Percentiles rank a stretch among this genome's conserved stretches.
Conservation (phyloP, 805 yeast genomes). For the Candida boidinii region DNA sequence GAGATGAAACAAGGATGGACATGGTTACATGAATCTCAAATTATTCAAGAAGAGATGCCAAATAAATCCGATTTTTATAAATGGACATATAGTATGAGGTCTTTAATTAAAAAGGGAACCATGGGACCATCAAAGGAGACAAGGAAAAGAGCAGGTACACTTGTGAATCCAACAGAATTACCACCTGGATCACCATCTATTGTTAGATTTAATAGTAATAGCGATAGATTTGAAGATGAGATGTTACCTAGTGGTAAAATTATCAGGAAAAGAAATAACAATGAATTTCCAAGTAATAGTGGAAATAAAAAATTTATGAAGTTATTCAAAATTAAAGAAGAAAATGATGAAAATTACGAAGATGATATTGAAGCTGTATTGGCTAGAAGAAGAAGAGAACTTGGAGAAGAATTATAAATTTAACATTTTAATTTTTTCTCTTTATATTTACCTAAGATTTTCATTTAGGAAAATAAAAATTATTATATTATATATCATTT, state of each 20-base stretch:
- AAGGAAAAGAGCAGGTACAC: constrained; percentile 41
- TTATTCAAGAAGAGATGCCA: constrained; percentile 17
- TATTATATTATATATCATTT: too few relatives aligned
- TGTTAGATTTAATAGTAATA: constrained; percentile 22
- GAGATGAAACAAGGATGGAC: constrained; percentile 79
- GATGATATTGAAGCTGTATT: constrained; percentile 39
- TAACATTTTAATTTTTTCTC: too few relatives aligned
- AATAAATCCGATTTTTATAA: constrained; percentile 11
- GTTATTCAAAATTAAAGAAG: constrained; percentile 22
- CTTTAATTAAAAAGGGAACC: constrained; percentile 28
- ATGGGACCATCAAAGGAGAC: constrained; percentile 22
- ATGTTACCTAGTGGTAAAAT: constrained; percentile 69
- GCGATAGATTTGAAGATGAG: constrained; percentile 41
- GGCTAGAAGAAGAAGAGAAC: constrained; percentile 24
- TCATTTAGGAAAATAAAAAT: too few relatives aligned
- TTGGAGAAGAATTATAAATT: constrained; percentile 16
- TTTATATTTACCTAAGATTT: too few relatives aligned
- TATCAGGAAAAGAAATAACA: constrained; percentile 30
- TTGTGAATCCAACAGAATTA: constrained; percentile 36
- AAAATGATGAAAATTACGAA: constrained; percentile 32
- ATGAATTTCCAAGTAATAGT: constrained; percentile 16
- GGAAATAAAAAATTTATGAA: constrained; percentile 25
- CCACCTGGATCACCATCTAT: constrained; percentile 39
- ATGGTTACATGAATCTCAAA: constrained; percentile 33
- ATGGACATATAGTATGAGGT: constrained; percentile 15